These are phyloP conservation scores for Dothistroma septosporum DNA, from an alignment of 2,329 filamentous ascomycete species.

Conservation along the genomic window DNA sequence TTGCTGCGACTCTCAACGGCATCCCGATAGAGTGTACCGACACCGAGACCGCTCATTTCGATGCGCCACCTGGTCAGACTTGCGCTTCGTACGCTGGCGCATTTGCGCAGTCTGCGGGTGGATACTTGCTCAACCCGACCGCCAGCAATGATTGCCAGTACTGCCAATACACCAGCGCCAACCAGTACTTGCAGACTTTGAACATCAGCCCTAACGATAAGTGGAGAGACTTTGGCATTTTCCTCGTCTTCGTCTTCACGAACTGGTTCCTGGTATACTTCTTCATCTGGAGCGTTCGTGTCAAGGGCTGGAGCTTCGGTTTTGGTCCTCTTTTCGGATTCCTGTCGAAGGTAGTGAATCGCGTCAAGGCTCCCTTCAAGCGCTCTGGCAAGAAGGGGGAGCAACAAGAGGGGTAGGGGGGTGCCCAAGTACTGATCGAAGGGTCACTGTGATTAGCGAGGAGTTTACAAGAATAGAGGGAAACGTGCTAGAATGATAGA, in stretches of 20 bases:
- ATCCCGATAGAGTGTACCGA: constrained; percentile 44
- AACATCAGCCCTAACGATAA: constrained; percentile 58
- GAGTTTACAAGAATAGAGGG: neutral
- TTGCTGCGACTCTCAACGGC: constrained; percentile 58
- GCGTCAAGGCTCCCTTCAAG: constrained; percentile 35
- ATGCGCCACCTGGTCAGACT: constrained; percentile 60
- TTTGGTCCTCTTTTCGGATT: constrained; percentile 55
- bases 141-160: constrained; percentile 62
- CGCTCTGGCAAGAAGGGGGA: constrained; percentile 21
- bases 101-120: constrained; percentile 55
- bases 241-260: constrained; percentile 64
- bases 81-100: constrained; percentile 61
- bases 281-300: constrained; percentile 69
- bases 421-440: neutral
- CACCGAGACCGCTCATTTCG: constrained; percentile 61
- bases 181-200: constrained; percentile 60
- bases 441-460: neutral
- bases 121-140: constrained; percentile 61
- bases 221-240: constrained; percentile 70
- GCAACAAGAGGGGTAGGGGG: constrained; percentile 3
- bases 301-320: constrained; percentile 67
- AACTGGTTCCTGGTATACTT: constrained; percentile 65
- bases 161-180: constrained; percentile 63
- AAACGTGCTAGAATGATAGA: neutral
- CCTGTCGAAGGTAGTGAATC: constrained; percentile 41